These are phyloP conservation scores for Colletotrichum sp. DNA, from an alignment of 2,329 filamentous ascomycete species.

Conservation along the genomic window DNA sequence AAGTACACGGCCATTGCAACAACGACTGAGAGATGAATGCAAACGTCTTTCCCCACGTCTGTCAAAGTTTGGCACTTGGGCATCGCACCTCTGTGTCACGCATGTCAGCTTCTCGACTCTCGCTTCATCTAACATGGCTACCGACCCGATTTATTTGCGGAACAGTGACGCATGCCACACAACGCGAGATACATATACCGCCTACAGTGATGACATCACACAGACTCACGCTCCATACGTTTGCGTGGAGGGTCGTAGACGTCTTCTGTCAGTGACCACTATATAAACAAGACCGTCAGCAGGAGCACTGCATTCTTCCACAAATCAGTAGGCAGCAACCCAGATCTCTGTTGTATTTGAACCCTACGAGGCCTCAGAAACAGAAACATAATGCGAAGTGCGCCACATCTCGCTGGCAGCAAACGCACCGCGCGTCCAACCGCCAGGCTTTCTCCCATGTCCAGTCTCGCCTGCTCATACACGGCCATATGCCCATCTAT, in stretches of 20 bases:
- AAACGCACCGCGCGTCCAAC: background rate
- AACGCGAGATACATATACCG: background rate
- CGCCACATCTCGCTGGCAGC: background rate
- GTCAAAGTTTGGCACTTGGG: background rate
- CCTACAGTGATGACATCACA: background rate
- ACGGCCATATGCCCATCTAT: too few species aligned
- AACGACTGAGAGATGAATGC: background rate
- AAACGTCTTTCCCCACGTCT: accelerated
- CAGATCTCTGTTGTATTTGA: background rate
- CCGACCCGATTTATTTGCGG: background rate
- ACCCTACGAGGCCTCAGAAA: background rate
- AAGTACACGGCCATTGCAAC: accelerated
- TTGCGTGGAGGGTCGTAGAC: background rate
- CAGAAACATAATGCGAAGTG: background rate
- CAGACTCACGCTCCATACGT: accelerated
- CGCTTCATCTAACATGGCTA: background rate
- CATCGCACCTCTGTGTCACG: background rate
- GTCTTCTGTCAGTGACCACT: background rate
- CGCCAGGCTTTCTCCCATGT: background rate
- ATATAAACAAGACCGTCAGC: background rate
- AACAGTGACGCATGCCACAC: background rate
- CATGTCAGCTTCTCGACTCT: background rate
- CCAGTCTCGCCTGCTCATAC: background rate
- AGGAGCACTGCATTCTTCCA: background rate
- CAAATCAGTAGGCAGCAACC: too few species aligned